These are phyloP conservation scores for Aspergillus sp. DNA, from an alignment of 2,329 filamentous ascomycete species.

Conservation along the genomic window DNA sequence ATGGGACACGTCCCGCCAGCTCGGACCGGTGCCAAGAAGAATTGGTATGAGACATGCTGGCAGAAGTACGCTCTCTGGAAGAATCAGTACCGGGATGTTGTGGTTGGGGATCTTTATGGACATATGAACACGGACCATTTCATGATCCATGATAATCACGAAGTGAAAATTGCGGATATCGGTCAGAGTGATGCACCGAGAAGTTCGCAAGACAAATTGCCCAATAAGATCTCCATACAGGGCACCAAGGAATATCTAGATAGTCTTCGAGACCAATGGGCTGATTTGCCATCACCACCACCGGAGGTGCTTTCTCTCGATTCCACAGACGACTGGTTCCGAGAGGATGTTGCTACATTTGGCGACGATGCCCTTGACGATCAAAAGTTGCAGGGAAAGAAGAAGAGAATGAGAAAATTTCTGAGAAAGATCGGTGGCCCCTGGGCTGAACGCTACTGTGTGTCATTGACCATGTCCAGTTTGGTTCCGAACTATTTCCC, in stretches of 20 bases:
- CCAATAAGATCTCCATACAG: slow-evolving; percentile 46
- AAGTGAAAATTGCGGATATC: slow-evolving; percentile 59
- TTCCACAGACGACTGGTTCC: slow-evolving; percentile 4
- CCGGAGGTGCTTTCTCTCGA: slow-evolving; percentile 10
- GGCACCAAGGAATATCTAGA: slow-evolving; percentile 76
- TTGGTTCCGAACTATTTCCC: slow-evolving; percentile 92
- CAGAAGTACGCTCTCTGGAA: slow-evolving; percentile 94
- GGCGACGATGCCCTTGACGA: slow-evolving; percentile 18
- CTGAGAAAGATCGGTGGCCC: slow-evolving; percentile 68
- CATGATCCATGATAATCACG: slow-evolving; percentile 77
- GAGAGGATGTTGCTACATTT: slow-evolving; percentile 4
- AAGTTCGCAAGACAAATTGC: slow-evolving; percentile 29
- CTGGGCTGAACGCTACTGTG: slow-evolving; percentile 78
- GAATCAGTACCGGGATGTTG: slow-evolving; percentile 83
- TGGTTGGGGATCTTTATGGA: slow-evolving; percentile 74
- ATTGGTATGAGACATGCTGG: slow-evolving; percentile 97
- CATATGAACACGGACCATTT: slow-evolving; percentile 99
- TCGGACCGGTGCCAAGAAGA: slow-evolving; percentile 74
- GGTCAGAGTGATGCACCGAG: slow-evolving; percentile 9
- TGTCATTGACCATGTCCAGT: slow-evolving; percentile 77
- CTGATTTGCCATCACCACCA: slow-evolving; percentile 61
- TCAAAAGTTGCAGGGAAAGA: slow-evolving; percentile 35
- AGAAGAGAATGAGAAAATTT: slow-evolving; percentile 47
- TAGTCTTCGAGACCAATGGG: slow-evolving; percentile 74
- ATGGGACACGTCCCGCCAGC: slow-evolving; percentile 93